Evolutionary conservation across 2,329 filamentous ascomycete species (phyloP).

Genomic region (Colletotrichum endophyticum): DNA sequence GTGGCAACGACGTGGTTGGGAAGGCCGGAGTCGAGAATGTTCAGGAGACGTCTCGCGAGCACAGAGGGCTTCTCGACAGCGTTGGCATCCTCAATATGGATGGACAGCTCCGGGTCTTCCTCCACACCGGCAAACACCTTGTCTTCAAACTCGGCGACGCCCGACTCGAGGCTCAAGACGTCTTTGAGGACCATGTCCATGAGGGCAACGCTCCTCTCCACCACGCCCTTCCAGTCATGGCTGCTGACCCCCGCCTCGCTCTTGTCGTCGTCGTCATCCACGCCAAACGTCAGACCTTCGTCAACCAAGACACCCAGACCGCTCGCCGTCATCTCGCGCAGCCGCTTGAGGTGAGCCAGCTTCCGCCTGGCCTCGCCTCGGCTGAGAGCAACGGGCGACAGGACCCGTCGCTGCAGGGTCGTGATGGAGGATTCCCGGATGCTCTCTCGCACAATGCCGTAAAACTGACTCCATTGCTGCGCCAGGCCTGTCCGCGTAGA

Average conservation of each 20-base stretch:
- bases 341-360: conserved; percentile 70
- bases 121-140: conserved; percentile 68
- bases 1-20: conserved; percentile 69
- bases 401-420: conserved; percentile 72
- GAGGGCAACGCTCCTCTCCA: conserved; percentile 80
- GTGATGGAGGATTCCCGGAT: conserved; percentile 74
- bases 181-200: conserved; percentile 86
- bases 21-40: conserved; percentile 72
- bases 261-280: conserved; percentile 56
- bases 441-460: conserved; percentile 77
- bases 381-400: conserved; percentile 79
- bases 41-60: conserved; percentile 70
- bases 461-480: conserved; percentile 72
- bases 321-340: conserved; percentile 83
- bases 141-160: conserved; percentile 69
- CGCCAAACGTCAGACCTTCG: conserved; percentile 76
- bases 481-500: conserved; percentile 45
- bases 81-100: conserved; percentile 52
- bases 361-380: conserved; percentile 78
- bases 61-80: conserved; percentile 57
- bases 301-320: conserved; percentile 87
- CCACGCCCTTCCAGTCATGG: conserved; percentile 70
- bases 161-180: conserved; percentile 67
- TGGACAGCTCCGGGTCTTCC: conserved; percentile 62
- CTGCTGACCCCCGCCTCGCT: conserved; percentile 56